phyloP scores from a whole-genome alignment of 768 basidiomycete species.

The Mycena filopes region DNA sequence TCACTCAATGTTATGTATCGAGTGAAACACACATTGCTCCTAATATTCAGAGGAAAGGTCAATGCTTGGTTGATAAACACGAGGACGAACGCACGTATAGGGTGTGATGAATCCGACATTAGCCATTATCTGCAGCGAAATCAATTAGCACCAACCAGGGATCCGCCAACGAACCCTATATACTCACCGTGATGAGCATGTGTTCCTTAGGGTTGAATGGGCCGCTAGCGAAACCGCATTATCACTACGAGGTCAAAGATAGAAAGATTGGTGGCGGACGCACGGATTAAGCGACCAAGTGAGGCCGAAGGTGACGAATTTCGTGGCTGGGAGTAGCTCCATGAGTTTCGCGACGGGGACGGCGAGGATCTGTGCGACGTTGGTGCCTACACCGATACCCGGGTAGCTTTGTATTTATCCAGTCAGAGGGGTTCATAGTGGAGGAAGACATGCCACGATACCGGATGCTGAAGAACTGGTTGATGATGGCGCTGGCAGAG shows the following conservation, averaged over 20 bases:
- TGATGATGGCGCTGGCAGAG: constrained; percentile 37
- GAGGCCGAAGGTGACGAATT: constrained; percentile 57
- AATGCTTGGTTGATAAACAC: neutral
- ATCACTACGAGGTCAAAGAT: neutral
- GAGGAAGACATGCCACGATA: constrained; percentile 5
- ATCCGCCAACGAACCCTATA: neutral
- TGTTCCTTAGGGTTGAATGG: constrained; percentile 78
- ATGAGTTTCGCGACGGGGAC: constrained; percentile 57
- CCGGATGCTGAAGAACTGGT: constrained; percentile 44
- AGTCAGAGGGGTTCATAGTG: no score
- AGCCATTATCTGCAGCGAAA: constrained; percentile 54
- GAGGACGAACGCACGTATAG: constrained; percentile 46
- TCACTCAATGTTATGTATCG: neutral
- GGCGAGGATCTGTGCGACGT: constrained; percentile 62
- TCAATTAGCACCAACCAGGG: no score
- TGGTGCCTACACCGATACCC: neutral
- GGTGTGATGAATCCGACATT: constrained; percentile 56
- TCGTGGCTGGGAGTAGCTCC: constrained; percentile 37
- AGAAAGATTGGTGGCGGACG: constrained; percentile 29
- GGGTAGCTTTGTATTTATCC: constrained; percentile 36
- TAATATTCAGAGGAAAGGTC: neutral
- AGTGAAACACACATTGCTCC: constrained; percentile 3
- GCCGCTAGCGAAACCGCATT: constrained; percentile 48
- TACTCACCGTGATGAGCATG: constrained; percentile 54
- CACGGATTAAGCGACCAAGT: constrained; percentile 58